phyloP scores from a whole-genome alignment of 1,284 basidiomycete species.

The Peniophora sp. region DNA sequence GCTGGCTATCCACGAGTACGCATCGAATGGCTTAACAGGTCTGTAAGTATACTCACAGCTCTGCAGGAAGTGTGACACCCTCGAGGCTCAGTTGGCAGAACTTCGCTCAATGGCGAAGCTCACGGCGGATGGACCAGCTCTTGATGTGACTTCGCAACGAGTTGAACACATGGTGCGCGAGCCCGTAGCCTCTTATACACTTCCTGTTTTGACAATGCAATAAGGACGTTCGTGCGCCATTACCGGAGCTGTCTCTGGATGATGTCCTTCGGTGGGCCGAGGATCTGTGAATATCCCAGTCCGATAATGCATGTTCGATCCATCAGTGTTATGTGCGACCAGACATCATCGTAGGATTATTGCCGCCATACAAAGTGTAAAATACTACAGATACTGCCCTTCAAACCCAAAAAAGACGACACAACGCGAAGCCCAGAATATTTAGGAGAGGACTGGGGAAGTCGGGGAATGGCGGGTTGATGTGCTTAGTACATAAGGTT shows the following conservation, averaged over 20 bases:
- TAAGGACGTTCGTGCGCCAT: slow-evolving; percentile 3
- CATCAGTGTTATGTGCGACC: no score
- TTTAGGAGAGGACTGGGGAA: neutral
- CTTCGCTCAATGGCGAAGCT: slow-evolving; percentile 33
- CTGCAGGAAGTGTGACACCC: slow-evolving; percentile 55
- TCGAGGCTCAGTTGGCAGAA: slow-evolving; percentile 53
- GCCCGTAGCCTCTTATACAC: slow-evolving; percentile 1
- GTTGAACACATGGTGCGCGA: neutral
- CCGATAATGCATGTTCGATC: no score
- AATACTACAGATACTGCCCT: no score
- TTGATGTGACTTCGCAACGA: no score
- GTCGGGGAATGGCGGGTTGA: neutral
- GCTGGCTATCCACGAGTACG: slow-evolving; percentile 51
- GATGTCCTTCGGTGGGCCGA: slow-evolving; percentile 60
- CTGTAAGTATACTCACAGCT: neutral
- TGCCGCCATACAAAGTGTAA: no score
- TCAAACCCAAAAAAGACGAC: no score
- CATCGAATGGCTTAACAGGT: neutral
- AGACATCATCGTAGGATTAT: no score
- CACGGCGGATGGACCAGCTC: neutral
- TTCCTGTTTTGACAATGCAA: neutral
- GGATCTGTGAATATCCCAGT: slow-evolving; percentile 23
- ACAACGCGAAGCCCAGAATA: no score
- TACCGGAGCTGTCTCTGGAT: slow-evolving; percentile 19
- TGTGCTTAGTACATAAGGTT: neutral